Evolutionary conservation across 1,284 basidiomycete genomes (phyloP), one percentile per base, ranked within the genome.

Genomic region (Marasmius sp.): DNA sequence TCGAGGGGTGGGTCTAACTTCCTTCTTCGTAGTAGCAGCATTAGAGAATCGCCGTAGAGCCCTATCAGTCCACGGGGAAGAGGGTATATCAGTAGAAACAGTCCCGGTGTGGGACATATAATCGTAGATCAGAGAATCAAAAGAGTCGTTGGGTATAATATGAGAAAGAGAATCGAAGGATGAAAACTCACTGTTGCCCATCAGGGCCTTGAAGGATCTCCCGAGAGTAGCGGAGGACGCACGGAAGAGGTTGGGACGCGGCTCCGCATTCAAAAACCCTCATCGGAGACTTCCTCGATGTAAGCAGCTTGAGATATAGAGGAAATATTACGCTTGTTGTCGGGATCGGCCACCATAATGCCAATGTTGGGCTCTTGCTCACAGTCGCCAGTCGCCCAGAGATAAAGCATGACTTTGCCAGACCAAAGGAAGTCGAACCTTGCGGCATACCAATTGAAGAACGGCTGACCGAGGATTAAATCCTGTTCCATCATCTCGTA

Each of bases 391-490:
- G 63, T 52, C 14, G 64, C 43, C 71, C 71, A 73, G 0, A 71
- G 27, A 9, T 51, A 34, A 33, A 71, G 60, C 12, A 53, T 43
- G 34, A 67, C 61, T 1, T 48, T 8, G 0, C 65, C 64, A 4
- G 39, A 8, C 3, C 65, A n/a, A 5, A 50, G 33, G 51, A 71
- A 74, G 27, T 66, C 52, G 37, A 74, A 65, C 1, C 38, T n/a
- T 0, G 66, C 66, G 0, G 65, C 61, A 51, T 65, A 73, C 71
- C 68, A 72, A 4, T 69, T 64, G 5, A 75, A 64, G 65, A 65
- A 75, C 0, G 71, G 72, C 45, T 74, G 72, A 0, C 71, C 71
- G 2, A 74, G 58, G 36, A 74, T 70, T 0, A 68, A 55, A 38
- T 71, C 70, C 9, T 11, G 14, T 18, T 52, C 50, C n/a, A n/a